Conservation (phyloP, 2,329 filamentous ascomycete genomes). For the Endothia cerciana region DNA sequence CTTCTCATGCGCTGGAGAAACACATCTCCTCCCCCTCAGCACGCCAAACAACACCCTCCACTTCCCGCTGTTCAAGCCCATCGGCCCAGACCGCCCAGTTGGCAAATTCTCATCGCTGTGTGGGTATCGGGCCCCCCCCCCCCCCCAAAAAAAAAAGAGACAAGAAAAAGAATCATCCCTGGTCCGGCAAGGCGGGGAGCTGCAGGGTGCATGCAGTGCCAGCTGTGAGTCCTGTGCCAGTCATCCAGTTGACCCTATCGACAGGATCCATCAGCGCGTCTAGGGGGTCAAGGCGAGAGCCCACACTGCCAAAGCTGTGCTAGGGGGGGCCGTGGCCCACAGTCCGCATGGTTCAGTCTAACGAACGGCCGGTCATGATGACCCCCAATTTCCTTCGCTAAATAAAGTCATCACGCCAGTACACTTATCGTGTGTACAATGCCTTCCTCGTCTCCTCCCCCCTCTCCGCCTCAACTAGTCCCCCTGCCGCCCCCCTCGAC, state of each 20-base stretch:
- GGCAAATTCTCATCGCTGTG: slow-evolving; percentile 8
- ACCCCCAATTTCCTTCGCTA: slow-evolving; percentile 27
- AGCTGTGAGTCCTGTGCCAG: slow-evolving; percentile 12
- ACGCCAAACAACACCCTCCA: slow-evolving; percentile 4
- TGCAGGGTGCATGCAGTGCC: slow-evolving; percentile 10
- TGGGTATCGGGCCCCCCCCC: slow-evolving; percentile 6
- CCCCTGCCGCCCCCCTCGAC: slow-evolving; percentile 21
- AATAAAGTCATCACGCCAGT: slow-evolving; percentile 24
- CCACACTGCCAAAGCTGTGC: slow-evolving; percentile 2
- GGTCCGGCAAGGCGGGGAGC: background rate
- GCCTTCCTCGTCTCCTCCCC: slow-evolving; percentile 29
- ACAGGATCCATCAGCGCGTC: slow-evolving; percentile 1
- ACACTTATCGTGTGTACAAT: slow-evolving; percentile 24
- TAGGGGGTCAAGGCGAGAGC: slow-evolving; percentile 4
- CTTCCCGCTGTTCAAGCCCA: background rate
- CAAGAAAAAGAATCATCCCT: background rate
- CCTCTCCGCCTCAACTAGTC: slow-evolving; percentile 21
- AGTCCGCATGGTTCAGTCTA: slow-evolving; percentile 10
- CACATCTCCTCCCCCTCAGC: background rate
- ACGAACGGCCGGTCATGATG: slow-evolving; percentile 23
- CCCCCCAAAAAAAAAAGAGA: background rate
- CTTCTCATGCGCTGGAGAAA: background rate
- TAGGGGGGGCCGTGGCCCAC: slow-evolving; percentile 1
- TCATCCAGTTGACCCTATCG: slow-evolving; percentile 1
- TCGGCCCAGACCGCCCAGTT: slow-evolving; percentile 13